A percentile compares a stretch with the other conserved stretches of the same genome.
These are phyloP conservation scores for Candida loeiensis DNA, from an alignment of 805 yeast genomes.

Conservation along the genomic window DNA sequence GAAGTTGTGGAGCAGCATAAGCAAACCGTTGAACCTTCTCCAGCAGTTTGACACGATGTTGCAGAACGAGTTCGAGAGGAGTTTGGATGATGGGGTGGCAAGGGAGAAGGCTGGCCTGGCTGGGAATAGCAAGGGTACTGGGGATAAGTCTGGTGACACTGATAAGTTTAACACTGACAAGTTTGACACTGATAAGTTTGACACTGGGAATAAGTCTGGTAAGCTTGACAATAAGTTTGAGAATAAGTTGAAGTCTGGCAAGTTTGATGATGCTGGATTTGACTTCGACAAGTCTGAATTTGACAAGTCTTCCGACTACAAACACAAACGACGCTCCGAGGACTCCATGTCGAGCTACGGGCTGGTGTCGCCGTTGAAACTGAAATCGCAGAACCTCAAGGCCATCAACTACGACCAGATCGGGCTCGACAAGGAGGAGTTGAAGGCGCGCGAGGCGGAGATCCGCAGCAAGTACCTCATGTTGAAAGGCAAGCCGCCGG, in stretches of 20 bases:
- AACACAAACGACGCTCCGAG: too few species aligned
- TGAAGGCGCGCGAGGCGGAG: background rate
- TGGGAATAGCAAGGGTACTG: slow-evolving; percentile 1
- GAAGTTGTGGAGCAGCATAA: slow-evolving; percentile 31
- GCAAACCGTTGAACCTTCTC: slow-evolving; percentile 42
- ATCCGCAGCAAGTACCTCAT: background rate
- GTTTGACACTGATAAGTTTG: too few species aligned
- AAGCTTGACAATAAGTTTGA: too few species aligned
- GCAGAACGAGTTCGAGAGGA: slow-evolving; percentile 61
- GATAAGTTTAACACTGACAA: too few species aligned
- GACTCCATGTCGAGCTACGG: slow-evolving; percentile 24
- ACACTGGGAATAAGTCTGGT: too few species aligned
- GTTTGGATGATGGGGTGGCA: slow-evolving; percentile 1
- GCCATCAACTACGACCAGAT: slow-evolving; percentile 3
- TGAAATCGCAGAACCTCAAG: slow-evolving; percentile 16
- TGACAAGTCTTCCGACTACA: too few species aligned
- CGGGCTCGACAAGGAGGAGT: background rate
- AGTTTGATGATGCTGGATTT: too few species aligned
- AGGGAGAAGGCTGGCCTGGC: too few species aligned
- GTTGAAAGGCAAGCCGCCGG: background rate
- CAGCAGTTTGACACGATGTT: slow-evolving; percentile 67
- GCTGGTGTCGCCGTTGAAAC: slow-evolving; percentile 23
- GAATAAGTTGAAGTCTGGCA: too few species aligned
- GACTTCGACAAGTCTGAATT: too few species aligned
- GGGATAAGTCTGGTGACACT: too few species aligned